A percentile compares a stretch with the other conserved stretches of the same genome.
Evolutionary conservation across 176 grass and related monocot species (phyloP).

Genomic region (Eleusine coracana): DNA sequence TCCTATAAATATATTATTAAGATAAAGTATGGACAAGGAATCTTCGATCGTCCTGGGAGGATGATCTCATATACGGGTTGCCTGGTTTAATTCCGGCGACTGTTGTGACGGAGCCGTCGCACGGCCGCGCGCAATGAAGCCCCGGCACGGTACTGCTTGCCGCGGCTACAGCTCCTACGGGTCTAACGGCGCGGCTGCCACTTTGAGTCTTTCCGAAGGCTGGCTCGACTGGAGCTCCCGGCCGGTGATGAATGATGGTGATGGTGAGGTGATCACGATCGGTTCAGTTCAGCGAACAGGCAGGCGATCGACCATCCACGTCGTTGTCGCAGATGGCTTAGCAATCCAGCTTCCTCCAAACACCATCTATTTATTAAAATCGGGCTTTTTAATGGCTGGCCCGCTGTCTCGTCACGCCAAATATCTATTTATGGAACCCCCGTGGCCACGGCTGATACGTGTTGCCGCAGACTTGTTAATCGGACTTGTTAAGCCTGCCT

Average conservation of each 20-base stretch:
- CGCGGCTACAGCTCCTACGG: too few relatives aligned
- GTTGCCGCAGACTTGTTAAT: background rate
- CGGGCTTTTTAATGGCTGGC: background rate
- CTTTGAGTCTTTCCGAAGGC: constrained; percentile 49
- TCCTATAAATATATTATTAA: too few relatives aligned
- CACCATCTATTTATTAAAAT: constrained; percentile 36
- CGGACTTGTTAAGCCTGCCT: background rate
- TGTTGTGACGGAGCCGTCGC: constrained; percentile 52
- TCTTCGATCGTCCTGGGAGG: background rate
- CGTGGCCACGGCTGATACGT: constrained; percentile 27
- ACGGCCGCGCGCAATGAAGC: constrained; percentile 49
- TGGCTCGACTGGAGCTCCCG: background rate
- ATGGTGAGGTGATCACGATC: background rate
- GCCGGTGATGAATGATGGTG: background rate
- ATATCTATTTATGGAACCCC: constrained; percentile 38
- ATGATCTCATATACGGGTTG: background rate
- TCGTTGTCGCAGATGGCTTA: constrained; percentile 60
- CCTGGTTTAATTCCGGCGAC: constrained; percentile 1
- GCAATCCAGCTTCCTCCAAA: constrained; percentile 47
- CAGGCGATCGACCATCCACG: background rate
- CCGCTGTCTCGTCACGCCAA: constrained; percentile 29
- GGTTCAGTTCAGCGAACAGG: constrained; percentile 13
- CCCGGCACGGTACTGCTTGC: constrained; percentile 10
- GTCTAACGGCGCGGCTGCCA: background rate
- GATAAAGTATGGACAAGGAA: too few relatives aligned